Conservation (phyloP, 805 yeast species). For the Cyberlindnera euphorbiae region DNA sequence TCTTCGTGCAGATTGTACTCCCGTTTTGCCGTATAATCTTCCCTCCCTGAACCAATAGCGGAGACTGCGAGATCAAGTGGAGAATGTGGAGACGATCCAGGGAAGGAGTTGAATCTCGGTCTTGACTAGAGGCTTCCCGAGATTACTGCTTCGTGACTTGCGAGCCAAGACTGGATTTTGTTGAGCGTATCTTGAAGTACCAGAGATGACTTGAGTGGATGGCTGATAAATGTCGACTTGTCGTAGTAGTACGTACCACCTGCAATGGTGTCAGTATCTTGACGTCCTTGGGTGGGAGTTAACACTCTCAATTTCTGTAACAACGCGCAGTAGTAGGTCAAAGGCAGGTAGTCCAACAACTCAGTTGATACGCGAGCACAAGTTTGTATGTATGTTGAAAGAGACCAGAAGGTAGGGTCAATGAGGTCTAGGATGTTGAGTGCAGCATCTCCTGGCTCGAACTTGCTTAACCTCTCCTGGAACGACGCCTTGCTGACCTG, state of each 20-base stretch:
- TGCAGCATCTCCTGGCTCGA: conserved; percentile 3
- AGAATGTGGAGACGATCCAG: too few relatives aligned
- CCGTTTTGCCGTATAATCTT: too few relatives aligned
- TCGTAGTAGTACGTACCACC: conserved; percentile 8
- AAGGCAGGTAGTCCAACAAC: conserved; percentile 3
- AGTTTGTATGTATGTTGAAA: conserved; percentile 7
- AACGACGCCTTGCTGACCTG: too few relatives aligned
- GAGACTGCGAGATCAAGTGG: too few relatives aligned
- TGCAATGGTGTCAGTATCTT: not conserved
- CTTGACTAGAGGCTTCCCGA: not conserved
- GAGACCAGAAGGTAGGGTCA: conserved; percentile 15
- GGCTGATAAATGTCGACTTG: conserved; percentile 3
- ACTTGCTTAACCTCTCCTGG: too few relatives aligned
- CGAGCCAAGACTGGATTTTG: conserved; percentile 3
- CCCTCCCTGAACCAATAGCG: too few relatives aligned
- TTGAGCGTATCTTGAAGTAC: conserved; percentile 4
- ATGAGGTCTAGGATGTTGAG: conserved; percentile 8
- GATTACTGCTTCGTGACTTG: not conserved
- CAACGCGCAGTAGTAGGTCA: conserved; percentile 8
- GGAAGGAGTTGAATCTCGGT: too few relatives aligned
- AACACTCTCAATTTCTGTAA: not conserved
- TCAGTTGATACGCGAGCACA: conserved; percentile 4
- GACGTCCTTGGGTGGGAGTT: not conserved
- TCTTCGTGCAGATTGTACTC: conserved; percentile 6
- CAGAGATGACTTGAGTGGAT: conserved; percentile 4